These are phyloP conservation scores for Dissoconium aciculare DNA, from an alignment of 2,329 filamentous ascomycete genomes.

Conservation along the genomic window DNA sequence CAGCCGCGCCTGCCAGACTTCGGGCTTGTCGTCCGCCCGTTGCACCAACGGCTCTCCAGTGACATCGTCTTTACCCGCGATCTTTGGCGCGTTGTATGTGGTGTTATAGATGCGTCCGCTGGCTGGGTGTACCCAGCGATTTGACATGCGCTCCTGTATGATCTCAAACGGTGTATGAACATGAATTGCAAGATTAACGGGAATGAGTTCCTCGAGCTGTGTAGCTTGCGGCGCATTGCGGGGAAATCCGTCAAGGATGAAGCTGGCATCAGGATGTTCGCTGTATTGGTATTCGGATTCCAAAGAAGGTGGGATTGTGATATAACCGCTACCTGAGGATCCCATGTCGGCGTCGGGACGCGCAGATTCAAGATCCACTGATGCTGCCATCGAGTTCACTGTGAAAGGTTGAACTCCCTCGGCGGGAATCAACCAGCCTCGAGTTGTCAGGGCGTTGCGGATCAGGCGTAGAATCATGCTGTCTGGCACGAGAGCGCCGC, in stretches of 20 bases:
- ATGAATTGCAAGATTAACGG: slow-evolving; percentile 88
- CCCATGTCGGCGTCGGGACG: neutral
- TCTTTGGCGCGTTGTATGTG: slow-evolving; percentile 72
- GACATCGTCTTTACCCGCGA: slow-evolving; percentile 69
- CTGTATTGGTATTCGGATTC: slow-evolving; percentile 34
- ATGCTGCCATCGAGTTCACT: slow-evolving; percentile 26
- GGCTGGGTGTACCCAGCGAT: slow-evolving; percentile 83
- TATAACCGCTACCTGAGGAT: slow-evolving; percentile 23
- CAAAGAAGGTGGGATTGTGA: slow-evolving; percentile 23
- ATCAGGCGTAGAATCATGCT: slow-evolving; percentile 85
- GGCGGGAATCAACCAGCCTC: slow-evolving; percentile 55
- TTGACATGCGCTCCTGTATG: slow-evolving; percentile 77
- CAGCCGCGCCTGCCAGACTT: slow-evolving; percentile 68
- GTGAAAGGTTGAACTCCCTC: slow-evolving; percentile 32
- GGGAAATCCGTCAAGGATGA: slow-evolving; percentile 92
- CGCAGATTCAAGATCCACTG: slow-evolving; percentile 1
- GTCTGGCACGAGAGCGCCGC: slow-evolving; percentile 81
- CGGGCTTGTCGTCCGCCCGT: slow-evolving; percentile 71
- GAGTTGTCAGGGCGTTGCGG: slow-evolving; percentile 68
- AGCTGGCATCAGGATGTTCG: slow-evolving; percentile 65
- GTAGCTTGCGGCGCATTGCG: slow-evolving; percentile 68
- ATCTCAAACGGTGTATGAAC: slow-evolving; percentile 73
- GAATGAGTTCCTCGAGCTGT: slow-evolving; percentile 64
- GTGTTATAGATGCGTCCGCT: slow-evolving; percentile 93
- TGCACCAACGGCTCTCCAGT: slow-evolving; percentile 78